phyloP scores from a whole-genome alignment of 164 flowering plant species.

The Vitis labrusca region DNA sequence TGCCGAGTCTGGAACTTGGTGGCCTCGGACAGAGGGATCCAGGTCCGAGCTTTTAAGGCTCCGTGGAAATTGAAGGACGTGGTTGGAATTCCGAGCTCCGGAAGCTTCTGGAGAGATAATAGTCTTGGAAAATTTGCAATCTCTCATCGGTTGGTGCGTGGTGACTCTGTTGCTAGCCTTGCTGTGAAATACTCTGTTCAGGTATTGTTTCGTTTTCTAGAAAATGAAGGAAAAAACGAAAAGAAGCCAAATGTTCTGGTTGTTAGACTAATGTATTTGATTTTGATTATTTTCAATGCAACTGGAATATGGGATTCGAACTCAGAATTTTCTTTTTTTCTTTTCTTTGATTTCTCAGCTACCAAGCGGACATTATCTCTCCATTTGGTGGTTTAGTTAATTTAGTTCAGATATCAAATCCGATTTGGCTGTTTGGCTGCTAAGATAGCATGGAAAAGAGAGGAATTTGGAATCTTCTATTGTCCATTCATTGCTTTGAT shows the following conservation, averaged over 20 bases:
- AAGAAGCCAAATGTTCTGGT: no score
- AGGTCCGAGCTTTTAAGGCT: slow-evolving; percentile 49
- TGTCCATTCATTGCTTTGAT: no score
- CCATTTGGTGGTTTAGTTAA: no score
- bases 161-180: slow-evolving; percentile 80
- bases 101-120: slow-evolving; percentile 83
- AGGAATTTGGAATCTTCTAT: no score
- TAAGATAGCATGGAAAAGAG: no score
- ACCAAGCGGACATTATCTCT: not conserved
- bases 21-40: slow-evolving; percentile 66
- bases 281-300: not conserved
- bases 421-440: no score
- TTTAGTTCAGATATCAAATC: no score
- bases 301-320: not conserved
- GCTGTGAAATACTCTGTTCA: slow-evolving; percentile 93
- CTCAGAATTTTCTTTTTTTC: not conserved
- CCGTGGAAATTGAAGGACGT: slow-evolving; percentile 79
- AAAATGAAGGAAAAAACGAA: no score
- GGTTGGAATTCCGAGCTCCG: slow-evolving; percentile 64
- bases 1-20: slow-evolving; percentile 66
- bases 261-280: no score
- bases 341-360: not conserved
- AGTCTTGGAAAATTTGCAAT: slow-evolving; percentile 66
- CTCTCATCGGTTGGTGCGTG: slow-evolving; percentile 63
- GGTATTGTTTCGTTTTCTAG: slow-evolving; percentile 33